These are phyloP conservation scores for Alternaria postmessia DNA, from an alignment of 2,329 filamentous ascomycete species.

Conservation along the genomic window DNA sequence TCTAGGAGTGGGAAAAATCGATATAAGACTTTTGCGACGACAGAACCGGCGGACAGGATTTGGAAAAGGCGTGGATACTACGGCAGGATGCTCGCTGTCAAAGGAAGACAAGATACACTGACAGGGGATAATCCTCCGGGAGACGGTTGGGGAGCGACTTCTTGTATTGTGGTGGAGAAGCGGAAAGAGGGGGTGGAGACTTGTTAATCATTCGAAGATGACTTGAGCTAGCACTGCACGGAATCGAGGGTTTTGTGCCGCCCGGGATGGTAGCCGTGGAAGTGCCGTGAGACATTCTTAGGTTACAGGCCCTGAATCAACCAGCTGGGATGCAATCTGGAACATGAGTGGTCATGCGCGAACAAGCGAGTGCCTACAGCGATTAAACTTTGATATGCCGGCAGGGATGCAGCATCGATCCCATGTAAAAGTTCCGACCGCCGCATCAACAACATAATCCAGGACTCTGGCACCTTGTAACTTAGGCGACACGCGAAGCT, in stretches of 20 bases:
- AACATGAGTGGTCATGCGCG: background rate
- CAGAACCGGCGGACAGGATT: background rate
- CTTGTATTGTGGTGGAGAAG: background rate
- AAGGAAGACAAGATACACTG: background rate
- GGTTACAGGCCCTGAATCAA: background rate
- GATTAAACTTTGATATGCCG: background rate
- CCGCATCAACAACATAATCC: background rate
- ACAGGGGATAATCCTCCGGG: background rate
- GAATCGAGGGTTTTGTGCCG: background rate
- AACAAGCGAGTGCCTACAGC: background rate
- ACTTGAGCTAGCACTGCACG: background rate
- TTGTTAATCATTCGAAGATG: background rate
- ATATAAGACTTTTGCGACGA: background rate
- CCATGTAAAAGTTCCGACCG: background rate
- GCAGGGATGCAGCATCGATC: background rate
- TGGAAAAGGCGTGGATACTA: too few species aligned
- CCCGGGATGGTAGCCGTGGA: background rate
- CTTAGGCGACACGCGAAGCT: background rate
- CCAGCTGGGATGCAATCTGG: background rate
- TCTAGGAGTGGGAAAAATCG: background rate
- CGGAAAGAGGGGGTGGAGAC: too few species aligned
- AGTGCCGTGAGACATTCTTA: background rate
- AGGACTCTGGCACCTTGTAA: background rate
- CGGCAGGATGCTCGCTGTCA: background rate
- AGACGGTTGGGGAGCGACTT: background rate